phyloP scores from a whole-genome alignment of 169 alveolate genomes.

The Theileria equi region DNA sequence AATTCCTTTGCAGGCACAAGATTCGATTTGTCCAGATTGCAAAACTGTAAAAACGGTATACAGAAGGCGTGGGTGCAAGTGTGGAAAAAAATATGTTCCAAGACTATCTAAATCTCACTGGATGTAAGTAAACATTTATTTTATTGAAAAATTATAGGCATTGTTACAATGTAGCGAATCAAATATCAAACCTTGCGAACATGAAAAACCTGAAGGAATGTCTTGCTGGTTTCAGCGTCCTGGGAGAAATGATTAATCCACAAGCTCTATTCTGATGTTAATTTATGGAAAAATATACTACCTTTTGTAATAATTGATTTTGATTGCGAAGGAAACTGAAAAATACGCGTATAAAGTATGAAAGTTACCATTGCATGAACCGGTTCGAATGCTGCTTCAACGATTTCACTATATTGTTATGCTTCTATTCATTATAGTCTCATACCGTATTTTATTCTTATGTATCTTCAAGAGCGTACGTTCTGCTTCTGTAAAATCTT shows the following conservation, averaged over 20 bases:
- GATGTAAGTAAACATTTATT: conserved; percentile 11
- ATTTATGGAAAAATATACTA: not conserved
- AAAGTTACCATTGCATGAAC: conserved; percentile 63
- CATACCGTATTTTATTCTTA: conserved; percentile 70
- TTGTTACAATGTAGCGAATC: conserved; percentile 22
- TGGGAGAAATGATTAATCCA: conserved; percentile 6
- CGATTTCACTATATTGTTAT: conserved; percentile 66
- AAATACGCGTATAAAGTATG: conserved; percentile 10
- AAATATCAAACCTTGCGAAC: conserved; percentile 32
- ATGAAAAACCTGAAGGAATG: conserved; percentile 52
- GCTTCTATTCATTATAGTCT: not conserved
- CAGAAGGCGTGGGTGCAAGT: conserved; percentile 32
- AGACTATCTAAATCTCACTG: conserved; percentile 27
- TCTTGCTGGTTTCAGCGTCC: conserved; percentile 7
- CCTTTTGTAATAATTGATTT: conserved; percentile 30
- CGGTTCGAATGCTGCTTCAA: conserved; percentile 72
- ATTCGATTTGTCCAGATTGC: conserved; percentile 36
- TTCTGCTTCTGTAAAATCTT: conserved; percentile 69
- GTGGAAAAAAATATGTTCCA: conserved; percentile 37
- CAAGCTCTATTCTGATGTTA: not conserved
- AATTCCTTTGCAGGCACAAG: conserved; percentile 25
- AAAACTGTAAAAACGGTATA: conserved; percentile 27
- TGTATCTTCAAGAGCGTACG: conserved; percentile 68
- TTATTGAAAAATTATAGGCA: not conserved
- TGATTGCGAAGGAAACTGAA: conserved; percentile 52